Conservation (phyloP, 1,284 basidiomycete genomes). For the Laetiporus sulphureus region DNA sequence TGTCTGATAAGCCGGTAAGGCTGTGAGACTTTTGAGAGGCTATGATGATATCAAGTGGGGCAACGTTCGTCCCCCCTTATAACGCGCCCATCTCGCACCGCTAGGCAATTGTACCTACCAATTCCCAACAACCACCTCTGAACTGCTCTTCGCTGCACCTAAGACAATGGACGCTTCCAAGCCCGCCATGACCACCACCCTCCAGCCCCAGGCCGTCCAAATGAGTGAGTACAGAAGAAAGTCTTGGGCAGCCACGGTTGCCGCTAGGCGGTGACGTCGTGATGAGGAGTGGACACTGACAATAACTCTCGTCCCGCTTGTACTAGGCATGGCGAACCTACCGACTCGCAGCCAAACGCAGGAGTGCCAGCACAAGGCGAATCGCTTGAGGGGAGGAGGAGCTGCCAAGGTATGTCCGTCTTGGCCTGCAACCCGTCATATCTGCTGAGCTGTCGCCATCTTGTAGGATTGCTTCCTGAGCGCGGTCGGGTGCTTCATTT, state of each 20-base stretch:
- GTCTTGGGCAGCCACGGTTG: neutral
- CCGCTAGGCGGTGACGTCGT: neutral
- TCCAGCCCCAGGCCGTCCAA: slow-evolving; percentile 45
- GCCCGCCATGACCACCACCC: slow-evolving; percentile 33
- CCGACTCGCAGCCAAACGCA: slow-evolving; percentile 26
- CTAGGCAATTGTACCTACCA: no score
- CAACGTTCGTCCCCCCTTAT: no score
- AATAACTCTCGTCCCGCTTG: neutral
- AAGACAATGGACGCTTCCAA: slow-evolving; percentile 27
- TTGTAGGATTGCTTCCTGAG: slow-evolving; percentile 55
- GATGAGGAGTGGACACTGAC: slow-evolving; percentile 3
- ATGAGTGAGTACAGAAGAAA: slow-evolving; percentile 57
- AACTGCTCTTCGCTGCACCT: neutral
- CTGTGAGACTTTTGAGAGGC: no score
- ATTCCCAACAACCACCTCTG: slow-evolving; percentile 1
- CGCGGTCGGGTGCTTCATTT: slow-evolving; percentile 53
- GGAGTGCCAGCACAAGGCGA: slow-evolving; percentile 36
- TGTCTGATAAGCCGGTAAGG: no score
- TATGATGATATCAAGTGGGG: no score
- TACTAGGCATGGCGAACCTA: slow-evolving; percentile 34
- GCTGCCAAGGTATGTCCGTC: slow-evolving; percentile 41
- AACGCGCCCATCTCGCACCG: no score
- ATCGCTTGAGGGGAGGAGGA: slow-evolving; percentile 55
- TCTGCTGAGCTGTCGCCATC: slow-evolving; percentile 8
- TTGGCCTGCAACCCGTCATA: slow-evolving; percentile 1